Percentiles rank a stretch among this genome's conserved stretches.
Conservation (phyloP, 805 yeast species). For the Yueomyces sinensis region DNA sequence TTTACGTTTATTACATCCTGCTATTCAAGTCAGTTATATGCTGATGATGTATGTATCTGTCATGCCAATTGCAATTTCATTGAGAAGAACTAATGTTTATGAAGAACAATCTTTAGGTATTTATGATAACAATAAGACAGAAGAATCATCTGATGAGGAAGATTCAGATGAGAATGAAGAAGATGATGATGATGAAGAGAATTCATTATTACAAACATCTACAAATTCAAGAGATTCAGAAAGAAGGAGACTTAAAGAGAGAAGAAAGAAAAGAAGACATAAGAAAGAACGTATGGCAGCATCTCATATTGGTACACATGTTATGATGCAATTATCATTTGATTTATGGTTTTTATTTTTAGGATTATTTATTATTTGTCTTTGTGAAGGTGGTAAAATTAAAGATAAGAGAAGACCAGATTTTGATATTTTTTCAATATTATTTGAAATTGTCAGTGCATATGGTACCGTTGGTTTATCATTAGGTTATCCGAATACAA, state of each 20-base stretch:
- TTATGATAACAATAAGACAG: conserved; percentile 31
- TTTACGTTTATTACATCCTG: conserved; percentile 64
- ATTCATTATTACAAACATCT: conserved; percentile 2
- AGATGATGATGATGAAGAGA: conserved; percentile 4
- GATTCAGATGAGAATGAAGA: conserved; percentile 14
- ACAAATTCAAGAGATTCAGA: conserved; percentile 4
- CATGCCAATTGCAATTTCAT: conserved; percentile 88
- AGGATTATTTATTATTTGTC: conserved; percentile 75
- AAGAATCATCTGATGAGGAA: conserved; percentile 11
- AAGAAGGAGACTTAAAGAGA: conserved; percentile 6
- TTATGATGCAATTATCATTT: conserved; percentile 82
- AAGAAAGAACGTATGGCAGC: conserved; percentile 9
- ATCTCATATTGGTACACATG: conserved; percentile 72
- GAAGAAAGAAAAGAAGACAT: conserved; percentile 20
- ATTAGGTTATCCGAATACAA: conserved; percentile 59
- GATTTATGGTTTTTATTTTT: conserved; percentile 89
- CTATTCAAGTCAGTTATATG: conserved; percentile 85
- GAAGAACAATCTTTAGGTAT: conserved; percentile 96
- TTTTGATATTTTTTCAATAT: conserved; percentile 55
- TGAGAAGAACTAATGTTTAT: conserved; percentile 92
- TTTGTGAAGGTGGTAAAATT: conserved; percentile 65
- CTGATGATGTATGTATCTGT: conserved; percentile 98
- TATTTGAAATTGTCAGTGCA: conserved; percentile 87
- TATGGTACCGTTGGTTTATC: conserved; percentile 95
- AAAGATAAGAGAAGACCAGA: conserved; percentile 29